phyloP scores from a whole-genome alignment of 768 basidiomycete genomes.

The Aureoboletus auriporus region DNA sequence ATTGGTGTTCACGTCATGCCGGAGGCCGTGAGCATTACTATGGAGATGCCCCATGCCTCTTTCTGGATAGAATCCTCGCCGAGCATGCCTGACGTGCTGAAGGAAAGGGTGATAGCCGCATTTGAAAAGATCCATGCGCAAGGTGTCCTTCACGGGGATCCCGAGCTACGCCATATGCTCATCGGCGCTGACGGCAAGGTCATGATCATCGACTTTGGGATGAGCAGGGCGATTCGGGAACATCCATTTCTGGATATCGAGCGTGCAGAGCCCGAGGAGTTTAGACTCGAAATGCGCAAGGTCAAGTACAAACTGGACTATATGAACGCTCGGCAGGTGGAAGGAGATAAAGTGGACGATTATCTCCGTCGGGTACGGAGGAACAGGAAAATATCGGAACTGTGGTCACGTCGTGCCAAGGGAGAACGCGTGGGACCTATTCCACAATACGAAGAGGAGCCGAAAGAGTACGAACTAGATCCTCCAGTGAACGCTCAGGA shows the following conservation, averaged over 20 bases:
- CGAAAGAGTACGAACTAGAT: conserved; percentile 29
- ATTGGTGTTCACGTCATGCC: conserved; percentile 45
- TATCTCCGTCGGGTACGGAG: conserved; percentile 26
- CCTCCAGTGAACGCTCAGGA: conserved; percentile 32
- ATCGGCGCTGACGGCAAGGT: conserved; percentile 51
- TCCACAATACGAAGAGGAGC: conserved; percentile 26
- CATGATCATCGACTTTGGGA: conserved; percentile 53
- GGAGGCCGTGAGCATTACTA: conserved; percentile 37
- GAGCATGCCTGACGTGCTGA: conserved; percentile 52
- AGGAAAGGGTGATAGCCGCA: conserved; percentile 48
- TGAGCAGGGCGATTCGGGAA: conserved; percentile 30
- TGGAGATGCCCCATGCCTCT: conserved; percentile 52
- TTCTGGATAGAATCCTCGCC: conserved; percentile 62
- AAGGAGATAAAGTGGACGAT: conserved; percentile 31
- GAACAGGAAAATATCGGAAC: conserved; percentile 25
- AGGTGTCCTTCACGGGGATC: conserved; percentile 47
- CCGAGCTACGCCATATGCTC: conserved; percentile 49
- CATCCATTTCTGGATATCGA: conserved; percentile 33
- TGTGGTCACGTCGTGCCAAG: conserved; percentile 25
- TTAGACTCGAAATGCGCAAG: conserved; percentile 50
- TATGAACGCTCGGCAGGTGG: conserved; percentile 32
- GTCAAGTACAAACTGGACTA: conserved; percentile 54
- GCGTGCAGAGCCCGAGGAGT: conserved; percentile 36
- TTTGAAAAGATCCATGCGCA: conserved; percentile 44
- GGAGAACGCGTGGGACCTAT: conserved; percentile 29